Evolutionary conservation across 2,329 filamentous ascomycete genomes (phyloP).

Genomic region (Annulohypoxylon truncatum): DNA sequence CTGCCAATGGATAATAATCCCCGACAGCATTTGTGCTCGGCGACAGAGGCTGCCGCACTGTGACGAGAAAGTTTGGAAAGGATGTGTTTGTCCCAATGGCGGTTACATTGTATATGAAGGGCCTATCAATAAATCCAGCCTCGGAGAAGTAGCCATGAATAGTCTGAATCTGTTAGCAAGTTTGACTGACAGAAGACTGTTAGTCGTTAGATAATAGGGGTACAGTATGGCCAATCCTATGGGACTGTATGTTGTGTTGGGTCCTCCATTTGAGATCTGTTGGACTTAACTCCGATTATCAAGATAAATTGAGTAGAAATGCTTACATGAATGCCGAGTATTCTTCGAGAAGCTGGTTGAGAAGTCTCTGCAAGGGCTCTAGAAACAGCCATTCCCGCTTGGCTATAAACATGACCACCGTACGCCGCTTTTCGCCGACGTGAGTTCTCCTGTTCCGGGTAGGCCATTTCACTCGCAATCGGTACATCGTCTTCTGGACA

Average conservation of each 20-base stretch:
- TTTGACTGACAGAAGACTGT: not conserved
- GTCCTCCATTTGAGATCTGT: not conserved
- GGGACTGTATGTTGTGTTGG: no score
- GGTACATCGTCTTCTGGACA: constrained; percentile 49
- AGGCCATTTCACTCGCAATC: constrained; percentile 11
- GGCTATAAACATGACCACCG: constrained; percentile 60
- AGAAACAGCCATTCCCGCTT: constrained; percentile 55
- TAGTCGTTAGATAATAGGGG: not conserved
- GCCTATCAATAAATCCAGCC: constrained; percentile 59
- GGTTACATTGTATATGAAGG: constrained; percentile 64
- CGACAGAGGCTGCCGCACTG: constrained; percentile 58
- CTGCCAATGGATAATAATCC: constrained; percentile 55
- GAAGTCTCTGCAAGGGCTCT: constrained; percentile 48
- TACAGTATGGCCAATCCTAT: not conserved
- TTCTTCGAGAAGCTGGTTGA: constrained; percentile 28
- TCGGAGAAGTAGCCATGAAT: constrained; percentile 68
- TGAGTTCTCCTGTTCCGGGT: not conserved
- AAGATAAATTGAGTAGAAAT: not conserved
- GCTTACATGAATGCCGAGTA: constrained; percentile 57
- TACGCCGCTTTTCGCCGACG: constrained; percentile 46
- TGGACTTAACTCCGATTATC: not conserved
- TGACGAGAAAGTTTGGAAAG: constrained; percentile 63
- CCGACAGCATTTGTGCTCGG: constrained; percentile 51
- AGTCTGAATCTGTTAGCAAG: constrained; percentile 53
- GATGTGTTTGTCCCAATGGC: constrained; percentile 58